Evolutionary conservation across 192 early-diverging fungal species (phyloP).

Genomic region (Coemansia sp.): DNA sequence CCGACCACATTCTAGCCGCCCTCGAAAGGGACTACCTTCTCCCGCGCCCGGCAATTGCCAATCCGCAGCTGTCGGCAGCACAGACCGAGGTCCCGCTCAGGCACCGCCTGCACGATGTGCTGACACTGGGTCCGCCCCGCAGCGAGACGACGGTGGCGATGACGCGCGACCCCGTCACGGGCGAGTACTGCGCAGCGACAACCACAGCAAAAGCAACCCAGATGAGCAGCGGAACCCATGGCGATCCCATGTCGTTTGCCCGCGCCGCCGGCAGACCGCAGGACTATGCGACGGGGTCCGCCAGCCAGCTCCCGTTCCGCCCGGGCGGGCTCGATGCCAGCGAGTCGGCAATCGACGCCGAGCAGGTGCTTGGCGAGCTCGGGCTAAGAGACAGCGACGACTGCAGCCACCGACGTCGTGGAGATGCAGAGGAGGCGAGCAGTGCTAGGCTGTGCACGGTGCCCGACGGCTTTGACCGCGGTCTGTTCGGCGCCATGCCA

Average conservation of each 20-base stretch:
- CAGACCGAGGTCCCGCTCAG: slow-evolving; percentile 19
- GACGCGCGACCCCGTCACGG: slow-evolving; percentile 40
- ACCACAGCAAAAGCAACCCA: neutral
- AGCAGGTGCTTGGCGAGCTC: neutral
- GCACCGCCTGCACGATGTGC: slow-evolving; percentile 22
- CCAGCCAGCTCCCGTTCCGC: slow-evolving; percentile 44
- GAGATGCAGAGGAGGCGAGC: neutral
- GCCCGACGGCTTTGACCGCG: slow-evolving; percentile 49
- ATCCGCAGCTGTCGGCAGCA: slow-evolving; percentile 32
- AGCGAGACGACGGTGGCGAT: slow-evolving; percentile 27
- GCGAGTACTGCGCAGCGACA: slow-evolving; percentile 34
- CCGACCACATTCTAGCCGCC: slow-evolving; percentile 21
- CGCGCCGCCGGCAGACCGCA: slow-evolving; percentile 24
- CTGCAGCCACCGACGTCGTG: neutral
- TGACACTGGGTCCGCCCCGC: slow-evolving; percentile 26
- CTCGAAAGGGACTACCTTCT: slow-evolving; percentile 44
- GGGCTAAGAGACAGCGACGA: neutral
- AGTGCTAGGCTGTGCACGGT: slow-evolving; percentile 28
- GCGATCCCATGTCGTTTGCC: slow-evolving; percentile 39
- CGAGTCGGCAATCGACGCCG: neutral
- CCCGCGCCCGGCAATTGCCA: slow-evolving; percentile 20
- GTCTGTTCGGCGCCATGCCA: slow-evolving; percentile 24
- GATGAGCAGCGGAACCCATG: no score
- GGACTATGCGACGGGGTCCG: slow-evolving; percentile 36
- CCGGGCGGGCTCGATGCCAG: slow-evolving; percentile 34